Percentiles rank a stretch among this genome's conserved stretches.
Evolutionary conservation across 106 monocot genomes (phyloP).

Genomic region (Cymbidium sinense): DNA sequence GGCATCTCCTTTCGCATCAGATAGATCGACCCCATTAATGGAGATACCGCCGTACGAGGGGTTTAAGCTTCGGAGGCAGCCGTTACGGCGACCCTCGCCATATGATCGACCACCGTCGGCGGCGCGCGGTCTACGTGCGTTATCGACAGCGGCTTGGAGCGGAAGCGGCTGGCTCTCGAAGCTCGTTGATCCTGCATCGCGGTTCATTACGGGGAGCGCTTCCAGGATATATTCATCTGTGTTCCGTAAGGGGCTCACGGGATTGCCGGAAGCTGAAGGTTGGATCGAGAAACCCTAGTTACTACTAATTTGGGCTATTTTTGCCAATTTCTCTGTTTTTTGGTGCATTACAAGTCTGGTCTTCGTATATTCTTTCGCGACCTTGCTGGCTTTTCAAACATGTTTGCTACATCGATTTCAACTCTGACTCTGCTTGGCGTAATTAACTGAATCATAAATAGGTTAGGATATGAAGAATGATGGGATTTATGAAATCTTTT

Average conservation of each 20-base stretch:
- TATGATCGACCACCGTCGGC: slow-evolving; percentile 47
- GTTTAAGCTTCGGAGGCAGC: slow-evolving; percentile 47
- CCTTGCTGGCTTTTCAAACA: neutral
- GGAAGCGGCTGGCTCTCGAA: slow-evolving; percentile 62
- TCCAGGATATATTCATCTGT: slow-evolving; percentile 58
- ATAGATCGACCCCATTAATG: slow-evolving; percentile 8
- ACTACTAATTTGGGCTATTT: neutral
- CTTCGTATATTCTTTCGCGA: neutral
- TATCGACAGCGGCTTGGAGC: neutral
- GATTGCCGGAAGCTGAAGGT: slow-evolving; percentile 15
- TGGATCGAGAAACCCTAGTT: neutral
- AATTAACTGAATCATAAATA: neutral
- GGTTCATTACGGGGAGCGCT: slow-evolving; percentile 50
- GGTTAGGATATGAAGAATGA: neutral
- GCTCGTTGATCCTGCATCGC: slow-evolving; percentile 73
- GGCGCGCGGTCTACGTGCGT: neutral
- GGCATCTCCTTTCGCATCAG: neutral
- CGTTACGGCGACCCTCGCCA: slow-evolving; percentile 35
- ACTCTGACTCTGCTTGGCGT: neutral
- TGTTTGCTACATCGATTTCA: neutral
- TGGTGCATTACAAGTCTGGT: neutral
- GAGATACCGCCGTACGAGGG: slow-evolving; percentile 29
- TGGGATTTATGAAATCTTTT: neutral
- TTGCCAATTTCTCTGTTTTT: neutral
- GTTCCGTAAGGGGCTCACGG: slow-evolving; percentile 38